Evolutionary conservation across 179 eudicot species (phyloP).

Genomic region (Heliamphora ciliata): DNA sequence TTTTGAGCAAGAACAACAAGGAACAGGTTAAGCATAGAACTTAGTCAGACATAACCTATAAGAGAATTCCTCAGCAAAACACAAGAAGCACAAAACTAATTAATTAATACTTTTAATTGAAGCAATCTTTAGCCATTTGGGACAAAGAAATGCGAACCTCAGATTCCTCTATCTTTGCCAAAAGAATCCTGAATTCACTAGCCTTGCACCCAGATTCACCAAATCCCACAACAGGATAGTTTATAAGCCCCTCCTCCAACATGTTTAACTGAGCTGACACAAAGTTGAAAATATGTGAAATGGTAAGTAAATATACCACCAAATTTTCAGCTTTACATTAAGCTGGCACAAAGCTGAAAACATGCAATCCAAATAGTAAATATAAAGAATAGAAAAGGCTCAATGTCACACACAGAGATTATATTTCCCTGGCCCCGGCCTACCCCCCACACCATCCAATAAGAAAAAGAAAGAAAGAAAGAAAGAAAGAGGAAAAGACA

Average conservation of each 20-base stretch:
- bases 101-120: background rate
- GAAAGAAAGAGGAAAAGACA: conserved; percentile 20
- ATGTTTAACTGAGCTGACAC: conserved; percentile 93
- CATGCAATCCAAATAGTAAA: background rate
- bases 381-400: background rate
- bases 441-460: background rate
- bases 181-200: conserved; percentile 76
- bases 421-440: background rate
- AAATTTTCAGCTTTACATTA: background rate
- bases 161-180: conserved; percentile 95
- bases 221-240: conserved; percentile 90
- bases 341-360: conserved; percentile 52
- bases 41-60: background rate
- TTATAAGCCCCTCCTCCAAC: conserved; percentile 97
- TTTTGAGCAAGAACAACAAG: background rate
- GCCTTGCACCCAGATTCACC: conserved; percentile 94
- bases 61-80: background rate
- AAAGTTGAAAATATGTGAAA: conserved; percentile 25
- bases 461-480: background rate
- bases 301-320: background rate
- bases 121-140: background rate
- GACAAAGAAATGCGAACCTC: conserved; percentile 51
- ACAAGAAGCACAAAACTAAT: background rate
- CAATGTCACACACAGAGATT: background rate
- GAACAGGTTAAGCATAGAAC: background rate